A percentile compares a stretch with the other conserved stretches of the same genome.
phyloP scores from a whole-genome alignment of 768 basidiomycete genomes.

The Strobilomyces dryophilus region DNA sequence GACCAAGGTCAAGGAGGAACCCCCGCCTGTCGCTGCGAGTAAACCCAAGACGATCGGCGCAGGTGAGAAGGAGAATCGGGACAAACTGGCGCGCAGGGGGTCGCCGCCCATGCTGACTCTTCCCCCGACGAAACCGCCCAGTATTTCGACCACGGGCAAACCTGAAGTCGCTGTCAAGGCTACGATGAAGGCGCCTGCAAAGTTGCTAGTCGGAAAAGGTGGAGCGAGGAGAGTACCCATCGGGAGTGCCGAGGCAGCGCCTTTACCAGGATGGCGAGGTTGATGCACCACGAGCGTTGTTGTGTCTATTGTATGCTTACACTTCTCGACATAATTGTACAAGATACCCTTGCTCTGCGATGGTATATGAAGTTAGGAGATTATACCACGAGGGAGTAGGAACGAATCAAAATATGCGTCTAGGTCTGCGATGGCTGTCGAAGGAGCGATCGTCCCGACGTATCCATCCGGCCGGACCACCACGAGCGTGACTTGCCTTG shows the following conservation, averaged over 20 bases:
- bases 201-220: conserved; percentile 35
- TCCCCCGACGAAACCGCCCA: conserved; percentile 17
- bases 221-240: conserved; percentile 65
- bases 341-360: conserved; percentile 14
- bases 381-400: conserved; percentile 21
- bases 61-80: conserved; percentile 34
- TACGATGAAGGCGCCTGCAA: conserved; percentile 19
- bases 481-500: conserved; percentile 29
- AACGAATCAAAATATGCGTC: conserved; percentile 49
- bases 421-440: conserved; percentile 31
- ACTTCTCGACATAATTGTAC: conserved; percentile 17
- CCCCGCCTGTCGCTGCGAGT: conserved; percentile 8
- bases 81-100: conserved; percentile 31
- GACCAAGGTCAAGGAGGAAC: conserved; percentile 34
- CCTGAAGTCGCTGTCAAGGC: conserved; percentile 10
- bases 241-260: conserved; percentile 62
- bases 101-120: conserved; percentile 19
- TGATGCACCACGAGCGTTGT: conserved; percentile 19
- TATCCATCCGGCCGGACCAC: conserved; percentile 41
- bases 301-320: conserved; percentile 12
- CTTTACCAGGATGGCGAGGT: conserved; percentile 46
- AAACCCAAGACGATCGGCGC: conserved; percentile 31
- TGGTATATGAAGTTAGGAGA: not conserved
- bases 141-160: conserved; percentile 7
- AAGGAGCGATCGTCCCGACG: conserved; percentile 34